These are phyloP conservation scores for Fusarium avenaceum DNA, from an alignment of 2,329 filamentous ascomycete genomes.

Conservation along the genomic window DNA sequence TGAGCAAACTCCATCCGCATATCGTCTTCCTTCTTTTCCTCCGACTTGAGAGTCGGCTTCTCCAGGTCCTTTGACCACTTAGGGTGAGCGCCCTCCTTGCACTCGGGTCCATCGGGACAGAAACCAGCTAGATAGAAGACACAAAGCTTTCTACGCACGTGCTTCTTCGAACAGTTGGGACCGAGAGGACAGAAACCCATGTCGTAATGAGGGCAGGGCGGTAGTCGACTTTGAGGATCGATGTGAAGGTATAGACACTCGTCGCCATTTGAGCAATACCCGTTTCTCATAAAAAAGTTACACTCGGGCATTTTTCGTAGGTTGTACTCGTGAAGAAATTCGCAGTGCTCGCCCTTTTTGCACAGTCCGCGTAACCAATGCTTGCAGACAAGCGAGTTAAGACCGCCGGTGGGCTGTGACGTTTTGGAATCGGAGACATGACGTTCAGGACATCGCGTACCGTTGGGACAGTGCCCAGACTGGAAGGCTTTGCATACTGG, in stretches of 20 bases:
- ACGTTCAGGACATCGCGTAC: constrained; percentile 86
- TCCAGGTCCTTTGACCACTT: constrained; percentile 83
- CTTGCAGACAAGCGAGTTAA: constrained; percentile 93
- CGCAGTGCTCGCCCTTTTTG: constrained; percentile 97
- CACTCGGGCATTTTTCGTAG: constrained; percentile 98
- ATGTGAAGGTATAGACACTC: constrained; percentile 96
- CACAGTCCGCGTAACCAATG: constrained; percentile 97
- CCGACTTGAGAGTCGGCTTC: constrained; percentile 78
- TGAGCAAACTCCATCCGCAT: constrained; percentile 52
- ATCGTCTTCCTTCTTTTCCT: constrained; percentile 71
- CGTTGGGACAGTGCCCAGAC: constrained; percentile 87
- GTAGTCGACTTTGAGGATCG: constrained; percentile 82
- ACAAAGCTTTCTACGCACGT: constrained; percentile 86
- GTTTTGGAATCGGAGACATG: constrained; percentile 67
- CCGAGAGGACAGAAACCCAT: constrained; percentile 94
- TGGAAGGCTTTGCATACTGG: constrained; percentile 89
- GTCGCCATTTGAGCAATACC: constrained; percentile 96
- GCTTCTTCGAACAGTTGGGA: constrained; percentile 87
- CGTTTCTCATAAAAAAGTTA: constrained; percentile 93
- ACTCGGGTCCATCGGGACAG: constrained; percentile 84
- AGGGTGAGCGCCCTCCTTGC: constrained; percentile 85
- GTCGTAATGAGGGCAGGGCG: constrained; percentile 91
- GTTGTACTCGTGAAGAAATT: constrained; percentile 99
- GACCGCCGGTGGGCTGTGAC: constrained; percentile 63
- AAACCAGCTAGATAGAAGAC: constrained; percentile 92